These are phyloP conservation scores for Rosa chinensis DNA, from an alignment of 306 rosid species.

Conservation along the genomic window DNA sequence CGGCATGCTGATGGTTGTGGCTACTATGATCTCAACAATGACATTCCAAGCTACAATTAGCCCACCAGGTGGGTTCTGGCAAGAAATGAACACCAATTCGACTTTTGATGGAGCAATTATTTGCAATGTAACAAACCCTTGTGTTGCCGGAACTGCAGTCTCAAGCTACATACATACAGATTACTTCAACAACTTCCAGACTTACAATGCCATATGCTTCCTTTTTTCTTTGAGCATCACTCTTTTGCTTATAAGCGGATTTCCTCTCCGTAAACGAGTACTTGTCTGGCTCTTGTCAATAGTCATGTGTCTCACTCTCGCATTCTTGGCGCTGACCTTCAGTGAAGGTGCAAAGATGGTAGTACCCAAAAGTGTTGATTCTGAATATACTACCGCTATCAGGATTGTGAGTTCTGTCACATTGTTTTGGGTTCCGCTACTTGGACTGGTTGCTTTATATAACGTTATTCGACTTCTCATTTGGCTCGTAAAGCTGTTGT, in stretches of 20 bases:
- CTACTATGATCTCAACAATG: slow-evolving; percentile 30
- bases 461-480: slow-evolving; percentile 21
- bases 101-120: neutral
- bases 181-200: neutral
- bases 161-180: neutral
- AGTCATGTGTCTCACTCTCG: neutral
- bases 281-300: slow-evolving; percentile 13
- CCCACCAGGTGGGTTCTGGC: slow-evolving; percentile 28
- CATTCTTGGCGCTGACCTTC: neutral
- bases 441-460: neutral
- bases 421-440: neutral
- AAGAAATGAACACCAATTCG: neutral
- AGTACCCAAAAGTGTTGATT: neutral
- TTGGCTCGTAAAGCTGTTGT: slow-evolving; percentile 21
- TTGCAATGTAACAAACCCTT: neutral
- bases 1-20: slow-evolving; percentile 34
- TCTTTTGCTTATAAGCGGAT: slow-evolving; percentile 24
- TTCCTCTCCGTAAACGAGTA: neutral
- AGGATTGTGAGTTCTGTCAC: neutral
- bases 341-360: neutral
- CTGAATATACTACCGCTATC: neutral
- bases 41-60: slow-evolving; percentile 12
- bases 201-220: neutral
- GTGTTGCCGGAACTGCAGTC: neutral
- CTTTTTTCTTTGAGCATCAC: neutral